phyloP scores from a whole-genome alignment of 768 basidiomycete species.

The Lactarius psammicola region DNA sequence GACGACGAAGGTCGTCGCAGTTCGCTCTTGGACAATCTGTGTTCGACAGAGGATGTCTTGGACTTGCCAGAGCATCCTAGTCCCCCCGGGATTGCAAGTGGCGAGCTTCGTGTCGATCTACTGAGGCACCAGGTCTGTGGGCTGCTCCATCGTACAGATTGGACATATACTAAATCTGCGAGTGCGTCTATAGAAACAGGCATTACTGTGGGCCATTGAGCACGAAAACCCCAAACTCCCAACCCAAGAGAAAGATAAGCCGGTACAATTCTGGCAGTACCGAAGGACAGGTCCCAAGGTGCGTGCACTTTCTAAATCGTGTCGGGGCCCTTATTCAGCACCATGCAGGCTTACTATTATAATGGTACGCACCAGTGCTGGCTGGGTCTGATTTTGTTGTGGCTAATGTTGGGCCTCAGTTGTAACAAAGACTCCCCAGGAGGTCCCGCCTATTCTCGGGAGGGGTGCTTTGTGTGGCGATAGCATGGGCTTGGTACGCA shows the following conservation, averaged over 20 bases:
- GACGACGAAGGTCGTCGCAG: constrained; percentile 71
- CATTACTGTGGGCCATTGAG: constrained; percentile 80
- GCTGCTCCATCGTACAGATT: neutral
- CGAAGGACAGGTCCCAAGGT: constrained; percentile 57
- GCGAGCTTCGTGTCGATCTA: constrained; percentile 67
- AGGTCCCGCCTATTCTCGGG: constrained; percentile 60
- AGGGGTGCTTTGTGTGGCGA: constrained; percentile 88
- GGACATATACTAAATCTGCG: neutral
- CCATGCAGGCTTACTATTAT: constrained; percentile 56
- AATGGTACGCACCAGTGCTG: constrained; percentile 48
- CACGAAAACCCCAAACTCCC: constrained; percentile 79
- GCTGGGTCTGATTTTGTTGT: neutral
- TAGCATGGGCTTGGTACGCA: constrained; percentile 73
- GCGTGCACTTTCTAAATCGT: constrained; percentile 22
- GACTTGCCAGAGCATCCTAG: constrained; percentile 65
- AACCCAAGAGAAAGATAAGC: constrained; percentile 58
- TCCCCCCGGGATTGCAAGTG: constrained; percentile 68
- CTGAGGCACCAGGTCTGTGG: constrained; percentile 73
- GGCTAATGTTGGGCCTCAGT: constrained; percentile 43
- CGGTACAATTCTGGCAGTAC: constrained; percentile 89
- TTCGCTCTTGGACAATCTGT: constrained; percentile 68
- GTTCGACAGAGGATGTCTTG: constrained; percentile 66
- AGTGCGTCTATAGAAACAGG: constrained; percentile 58
- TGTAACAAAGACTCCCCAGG: constrained; percentile 79
- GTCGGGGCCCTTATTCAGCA: neutral